Percentiles rank a stretch among this genome's conserved stretches.
These are phyloP conservation scores for Sporothrix brunneoviolacea DNA, from an alignment of 2,329 filamentous ascomycete genomes.

Conservation along the genomic window DNA sequence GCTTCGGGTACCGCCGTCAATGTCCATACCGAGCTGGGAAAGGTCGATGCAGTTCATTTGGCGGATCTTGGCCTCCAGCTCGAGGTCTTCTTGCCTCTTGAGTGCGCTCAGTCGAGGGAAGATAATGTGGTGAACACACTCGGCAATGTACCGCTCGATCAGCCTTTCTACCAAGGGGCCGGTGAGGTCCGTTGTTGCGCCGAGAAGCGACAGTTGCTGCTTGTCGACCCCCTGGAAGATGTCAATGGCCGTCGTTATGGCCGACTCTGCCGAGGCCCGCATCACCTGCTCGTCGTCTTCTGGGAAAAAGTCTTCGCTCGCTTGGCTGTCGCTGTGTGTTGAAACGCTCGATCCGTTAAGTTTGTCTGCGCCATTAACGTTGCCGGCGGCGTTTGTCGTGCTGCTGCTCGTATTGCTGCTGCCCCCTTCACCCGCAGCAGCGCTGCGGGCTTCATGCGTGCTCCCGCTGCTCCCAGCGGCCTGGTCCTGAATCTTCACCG, in stretches of 20 bases:
- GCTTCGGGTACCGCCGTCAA: constrained; percentile 68
- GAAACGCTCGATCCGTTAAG: constrained; percentile 4
- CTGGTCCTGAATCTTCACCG: constrained; percentile 28
- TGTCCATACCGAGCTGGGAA: constrained; percentile 83
- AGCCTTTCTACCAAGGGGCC: constrained; percentile 86
- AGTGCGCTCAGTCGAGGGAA: constrained; percentile 77
- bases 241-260: constrained; percentile 88
- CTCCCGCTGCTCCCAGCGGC: not conserved
- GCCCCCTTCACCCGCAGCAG: not conserved
- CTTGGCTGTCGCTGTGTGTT: constrained; percentile 18
- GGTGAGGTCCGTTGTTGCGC: constrained; percentile 87
- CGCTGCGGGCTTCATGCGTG: not conserved
- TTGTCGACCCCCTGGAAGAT: constrained; percentile 94
- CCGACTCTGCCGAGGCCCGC: constrained; percentile 81
- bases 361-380: not conserved
- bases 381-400: not conserved
- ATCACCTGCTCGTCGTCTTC: constrained; percentile 91
- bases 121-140: constrained; percentile 84
- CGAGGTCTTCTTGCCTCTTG: constrained; percentile 73
- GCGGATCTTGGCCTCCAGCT: constrained; percentile 81
- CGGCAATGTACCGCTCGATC: constrained; percentile 89
- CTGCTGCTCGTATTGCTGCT: not conserved
- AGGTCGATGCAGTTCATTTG: constrained; percentile 94
- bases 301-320: constrained; percentile 60
- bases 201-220: constrained; percentile 84